phyloP scores from a whole-genome alignment of 2,329 filamentous ascomycete genomes.

The Aspergillus sp. region DNA sequence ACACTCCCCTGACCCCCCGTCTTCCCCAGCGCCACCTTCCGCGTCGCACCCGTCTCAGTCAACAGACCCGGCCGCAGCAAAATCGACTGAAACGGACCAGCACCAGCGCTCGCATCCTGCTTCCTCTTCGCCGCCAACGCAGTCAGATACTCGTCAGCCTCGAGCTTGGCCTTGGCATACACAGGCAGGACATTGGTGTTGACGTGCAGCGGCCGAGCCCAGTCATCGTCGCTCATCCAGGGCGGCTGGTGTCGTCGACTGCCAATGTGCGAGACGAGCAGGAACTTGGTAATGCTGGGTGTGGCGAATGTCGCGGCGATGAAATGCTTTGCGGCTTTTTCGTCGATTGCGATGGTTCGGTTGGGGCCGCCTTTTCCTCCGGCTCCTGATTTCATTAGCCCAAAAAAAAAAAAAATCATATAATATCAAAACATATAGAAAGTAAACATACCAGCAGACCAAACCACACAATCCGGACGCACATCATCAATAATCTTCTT shows the following conservation, averaged over 20 bases:
- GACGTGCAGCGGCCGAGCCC: slow-evolving; percentile 40
- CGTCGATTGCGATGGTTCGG: slow-evolving; percentile 50
- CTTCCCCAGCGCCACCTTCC: slow-evolving; percentile 47
- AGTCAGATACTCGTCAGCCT: slow-evolving; percentile 52
- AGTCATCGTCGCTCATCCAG: slow-evolving; percentile 50
- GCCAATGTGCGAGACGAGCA: slow-evolving; percentile 51
- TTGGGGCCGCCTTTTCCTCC: slow-evolving; percentile 50
- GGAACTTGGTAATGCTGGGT: slow-evolving; percentile 47
- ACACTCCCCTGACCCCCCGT: slow-evolving; percentile 42
- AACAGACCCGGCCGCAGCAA: slow-evolving; percentile 48
- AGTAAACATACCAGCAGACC: slow-evolving; percentile 38
- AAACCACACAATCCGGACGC: slow-evolving; percentile 43
- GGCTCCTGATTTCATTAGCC: slow-evolving; percentile 36
- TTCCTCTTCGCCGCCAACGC: slow-evolving; percentile 36
- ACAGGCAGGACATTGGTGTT: slow-evolving; percentile 47
- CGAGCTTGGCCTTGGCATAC: slow-evolving; percentile 52
- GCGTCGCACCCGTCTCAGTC: slow-evolving; percentile 43
- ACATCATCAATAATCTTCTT: slow-evolving; percentile 51
- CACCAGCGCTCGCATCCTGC: slow-evolving; percentile 6
- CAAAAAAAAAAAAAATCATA: not conserved
- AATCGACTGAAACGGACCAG: slow-evolving; percentile 43
- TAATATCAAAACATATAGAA: slow-evolving; percentile 1
- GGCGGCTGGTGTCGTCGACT: slow-evolving; percentile 44
- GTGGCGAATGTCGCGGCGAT: slow-evolving; percentile 44
- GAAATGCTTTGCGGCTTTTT: slow-evolving; percentile 52